phyloP scores from a whole-genome alignment of 768 basidiomycete genomes.

The Suillus plorans region DNA sequence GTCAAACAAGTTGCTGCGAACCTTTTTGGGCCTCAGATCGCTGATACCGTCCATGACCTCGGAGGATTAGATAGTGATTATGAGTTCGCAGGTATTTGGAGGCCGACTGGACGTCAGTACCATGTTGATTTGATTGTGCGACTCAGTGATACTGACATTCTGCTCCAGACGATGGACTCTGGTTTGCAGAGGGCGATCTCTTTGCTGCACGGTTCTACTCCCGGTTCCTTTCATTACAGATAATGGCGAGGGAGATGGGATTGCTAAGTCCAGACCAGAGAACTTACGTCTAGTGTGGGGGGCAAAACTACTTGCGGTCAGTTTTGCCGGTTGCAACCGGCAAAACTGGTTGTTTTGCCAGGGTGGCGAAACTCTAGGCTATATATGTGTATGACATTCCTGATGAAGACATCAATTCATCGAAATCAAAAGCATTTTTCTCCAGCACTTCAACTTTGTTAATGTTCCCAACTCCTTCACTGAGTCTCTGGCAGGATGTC shows the following conservation, averaged over 20 bases:
- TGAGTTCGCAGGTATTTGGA: slow-evolving; percentile 13
- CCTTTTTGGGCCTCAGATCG: slow-evolving; percentile 2
- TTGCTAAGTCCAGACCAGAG: neutral
- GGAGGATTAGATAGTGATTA: slow-evolving; percentile 12
- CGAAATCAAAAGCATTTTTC: no score
- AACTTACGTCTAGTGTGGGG: no score
- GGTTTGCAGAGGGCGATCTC: slow-evolving; percentile 9
- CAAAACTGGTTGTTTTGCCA: no score
- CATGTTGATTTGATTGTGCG: neutral
- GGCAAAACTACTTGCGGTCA: no score
- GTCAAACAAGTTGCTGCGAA: slow-evolving; percentile 2
- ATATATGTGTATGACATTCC: no score
- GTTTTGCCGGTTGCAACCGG: no score
- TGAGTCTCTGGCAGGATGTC: no score
- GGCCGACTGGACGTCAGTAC: slow-evolving; percentile 10
- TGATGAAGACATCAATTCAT: no score
- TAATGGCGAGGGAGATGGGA: neutral
- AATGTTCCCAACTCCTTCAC: no score
- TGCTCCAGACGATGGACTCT: slow-evolving; percentile 4
- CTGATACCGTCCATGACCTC: slow-evolving; percentile 9
- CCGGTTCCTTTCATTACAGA: neutral
- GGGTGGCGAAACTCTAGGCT: no score
- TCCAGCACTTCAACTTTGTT: no score
- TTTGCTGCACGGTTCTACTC: slow-evolving; percentile 5
- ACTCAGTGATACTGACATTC: neutral